phyloP scores from a whole-genome alignment of 164 flowering plant genomes.

The Vitis labrusca region DNA sequence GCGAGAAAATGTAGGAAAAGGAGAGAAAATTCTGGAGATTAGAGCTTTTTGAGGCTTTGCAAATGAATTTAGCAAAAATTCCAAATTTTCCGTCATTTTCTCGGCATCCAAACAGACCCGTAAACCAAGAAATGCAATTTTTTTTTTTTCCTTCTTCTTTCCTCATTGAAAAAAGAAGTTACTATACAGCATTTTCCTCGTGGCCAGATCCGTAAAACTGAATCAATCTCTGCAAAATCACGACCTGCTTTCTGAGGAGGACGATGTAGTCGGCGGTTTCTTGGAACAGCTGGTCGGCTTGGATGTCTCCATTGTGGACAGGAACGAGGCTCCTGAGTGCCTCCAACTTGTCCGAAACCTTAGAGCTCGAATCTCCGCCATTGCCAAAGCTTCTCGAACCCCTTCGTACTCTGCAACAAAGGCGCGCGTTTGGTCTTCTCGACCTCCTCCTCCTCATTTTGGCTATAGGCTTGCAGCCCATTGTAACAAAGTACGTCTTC shows the following conservation, averaged over 20 bases:
- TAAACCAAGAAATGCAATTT: too few relatives aligned
- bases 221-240: slow-evolving; percentile 61
- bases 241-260: slow-evolving; percentile 51
- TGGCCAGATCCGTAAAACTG: slow-evolving; percentile 44
- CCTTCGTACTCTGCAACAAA: slow-evolving; percentile 6
- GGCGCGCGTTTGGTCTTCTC: slow-evolving; percentile 15
- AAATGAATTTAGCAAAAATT: too few relatives aligned
- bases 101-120: too few relatives aligned
- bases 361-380: slow-evolving; percentile 8
- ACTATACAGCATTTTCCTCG: neutral
- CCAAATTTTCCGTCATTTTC: too few relatives aligned
- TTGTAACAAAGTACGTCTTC: too few relatives aligned
- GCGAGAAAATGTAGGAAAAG: too few relatives aligned
- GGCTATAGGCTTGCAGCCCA: too few relatives aligned
- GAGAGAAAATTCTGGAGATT: too few relatives aligned
- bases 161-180: too few relatives aligned
- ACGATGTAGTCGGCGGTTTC: slow-evolving; percentile 78
- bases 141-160: too few relatives aligned
- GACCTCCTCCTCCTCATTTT: neutral
- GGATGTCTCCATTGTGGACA: slow-evolving; percentile 22
- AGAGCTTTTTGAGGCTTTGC: too few relatives aligned
- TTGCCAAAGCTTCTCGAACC: slow-evolving; percentile 2
- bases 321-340: slow-evolving; percentile 57
- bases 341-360: slow-evolving; percentile 37
- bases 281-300: slow-evolving; percentile 53